Base-by-base conservation (phyloP, 352 stramenopile genomes). In the Phytopythium delawarense region DNA sequence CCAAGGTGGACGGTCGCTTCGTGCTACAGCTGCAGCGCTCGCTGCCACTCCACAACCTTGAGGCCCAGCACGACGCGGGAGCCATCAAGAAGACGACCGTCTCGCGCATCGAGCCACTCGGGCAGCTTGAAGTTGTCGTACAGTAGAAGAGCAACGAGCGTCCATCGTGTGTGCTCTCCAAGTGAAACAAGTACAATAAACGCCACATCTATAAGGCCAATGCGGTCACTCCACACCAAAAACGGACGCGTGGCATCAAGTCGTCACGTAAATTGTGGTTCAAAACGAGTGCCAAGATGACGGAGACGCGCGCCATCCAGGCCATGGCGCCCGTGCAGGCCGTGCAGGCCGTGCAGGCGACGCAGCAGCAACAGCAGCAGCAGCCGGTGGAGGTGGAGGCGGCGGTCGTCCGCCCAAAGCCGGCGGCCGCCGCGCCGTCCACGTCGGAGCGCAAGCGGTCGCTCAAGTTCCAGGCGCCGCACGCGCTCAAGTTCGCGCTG, bases 401-500 rank as follows among this genome's bases (percentile, higher is more conserved):
- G 11, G 34, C 11, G 34, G 34, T 12, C 2, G 15, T 46, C 15
- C 16, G 0, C 40, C 34, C 34, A 13, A 15, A 3, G 13, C 18
- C 40, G 15, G 40, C 40, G 40, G 15, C 15, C 18, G 40, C 40
- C 15, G 28, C n/a, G 42, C 11, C 42, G 20, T 16, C 40, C 35
- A 40, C 45, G 45, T 18, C 64, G 42, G 74, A 71, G 34, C 66
- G 72, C 37, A 76, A 79, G 66, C 72, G 63, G n/a, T 71, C 58
- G 48, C 69, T 72, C 62, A 68, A 66, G 49, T 88, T 82, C 66
- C 72, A 77, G 45, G 74, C 67, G 56, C 62, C 59, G 2, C 81
- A 90, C 59, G 75, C 75, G 57, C 75, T 79, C 50, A 78, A 77
- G 57, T 90, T 84, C 59, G 81, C 68, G 4, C 68, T 90, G 30